A percentile compares a stretch with the other conserved stretches of the same genome.
These are phyloP conservation scores for Schwanniomyces sp. DNA, from an alignment of 805 yeast genomes.

Conservation along the genomic window DNA sequence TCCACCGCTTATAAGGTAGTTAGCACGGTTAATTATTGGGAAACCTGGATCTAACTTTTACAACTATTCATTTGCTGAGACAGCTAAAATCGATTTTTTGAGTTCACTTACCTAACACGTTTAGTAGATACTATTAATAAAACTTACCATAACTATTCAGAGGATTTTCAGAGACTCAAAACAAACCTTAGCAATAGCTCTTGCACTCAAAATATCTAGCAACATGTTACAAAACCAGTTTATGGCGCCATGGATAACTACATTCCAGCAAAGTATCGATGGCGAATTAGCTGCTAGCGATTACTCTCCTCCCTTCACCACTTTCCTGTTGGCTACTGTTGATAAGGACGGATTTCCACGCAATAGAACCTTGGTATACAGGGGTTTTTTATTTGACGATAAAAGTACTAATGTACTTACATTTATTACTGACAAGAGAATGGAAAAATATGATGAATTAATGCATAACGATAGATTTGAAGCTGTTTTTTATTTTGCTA, in stretches of 20 bases:
- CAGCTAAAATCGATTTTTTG: neutral
- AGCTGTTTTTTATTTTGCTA: constrained; percentile 68
- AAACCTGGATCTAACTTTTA: neutral
- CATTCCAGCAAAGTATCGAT: constrained; percentile 53
- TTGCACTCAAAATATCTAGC: neutral
- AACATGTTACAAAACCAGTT: constrained; percentile 28
- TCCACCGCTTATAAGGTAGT: neutral
- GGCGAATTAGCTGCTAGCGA: constrained; percentile 35
- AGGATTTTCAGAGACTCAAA: neutral
- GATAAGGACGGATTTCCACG: constrained; percentile 55
- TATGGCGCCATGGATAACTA: constrained; percentile 77
- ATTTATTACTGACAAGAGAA: constrained; percentile 71
- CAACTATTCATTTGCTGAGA: neutral
- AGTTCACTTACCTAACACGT: neutral
- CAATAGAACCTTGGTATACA: constrained; percentile 66
- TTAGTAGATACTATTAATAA: neutral
- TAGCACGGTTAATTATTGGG: neutral
- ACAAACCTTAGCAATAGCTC: neutral
- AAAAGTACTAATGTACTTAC: constrained; percentile 64
- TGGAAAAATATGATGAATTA: constrained; percentile 58
- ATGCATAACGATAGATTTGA: constrained; percentile 58
- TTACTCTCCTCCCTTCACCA: constrained; percentile 46
- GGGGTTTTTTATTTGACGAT: constrained; percentile 77
- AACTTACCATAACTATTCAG: neutral
- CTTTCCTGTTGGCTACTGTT: constrained; percentile 70